A percentile compares a stretch with the other conserved stretches of the same genome.
phyloP scores from a whole-genome alignment of 768 basidiomycete genomes.

The Lactarius tabidus region DNA sequence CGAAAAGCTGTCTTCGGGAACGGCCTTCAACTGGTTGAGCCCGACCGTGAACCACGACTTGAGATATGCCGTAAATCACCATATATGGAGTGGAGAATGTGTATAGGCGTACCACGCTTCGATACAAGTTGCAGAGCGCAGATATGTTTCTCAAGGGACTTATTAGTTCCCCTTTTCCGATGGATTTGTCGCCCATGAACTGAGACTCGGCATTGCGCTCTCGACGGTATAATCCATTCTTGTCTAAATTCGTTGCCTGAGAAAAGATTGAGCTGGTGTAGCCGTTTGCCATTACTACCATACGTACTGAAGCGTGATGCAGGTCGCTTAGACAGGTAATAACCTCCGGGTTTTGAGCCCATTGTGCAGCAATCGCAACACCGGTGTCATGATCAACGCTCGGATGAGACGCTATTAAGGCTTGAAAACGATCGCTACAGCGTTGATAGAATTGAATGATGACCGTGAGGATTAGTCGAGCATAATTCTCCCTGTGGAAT shows the following conservation, averaged over 20 bases:
- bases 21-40: constrained; percentile 61
- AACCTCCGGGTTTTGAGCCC: constrained; percentile 86
- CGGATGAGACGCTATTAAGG: constrained; percentile 49
- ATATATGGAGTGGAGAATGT: background rate
- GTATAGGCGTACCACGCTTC: constrained; percentile 66
- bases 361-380: constrained; percentile 62
- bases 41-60: constrained; percentile 85
- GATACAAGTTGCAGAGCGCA: constrained; percentile 74
- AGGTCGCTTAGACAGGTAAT: constrained; percentile 68
- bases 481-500: constrained; percentile 93
- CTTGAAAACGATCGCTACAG: constrained; percentile 84
- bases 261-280: constrained; percentile 6
- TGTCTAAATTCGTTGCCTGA: constrained; percentile 41
- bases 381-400: constrained; percentile 39
- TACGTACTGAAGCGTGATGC: constrained; percentile 47
- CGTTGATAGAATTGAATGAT: constrained; percentile 96
- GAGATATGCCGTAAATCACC: constrained; percentile 7
- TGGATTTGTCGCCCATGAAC: constrained; percentile 49
- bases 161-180: constrained; percentile 65
- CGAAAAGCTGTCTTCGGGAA: constrained; percentile 50
- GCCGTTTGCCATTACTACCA: background rate
- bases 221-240: constrained; percentile 59
- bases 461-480: constrained; percentile 87
- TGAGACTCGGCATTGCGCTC: constrained; percentile 78
- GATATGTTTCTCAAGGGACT: constrained; percentile 66